phyloP scores from a whole-genome alignment of 140 eudicot species.

The Senecio squalidus region DNA sequence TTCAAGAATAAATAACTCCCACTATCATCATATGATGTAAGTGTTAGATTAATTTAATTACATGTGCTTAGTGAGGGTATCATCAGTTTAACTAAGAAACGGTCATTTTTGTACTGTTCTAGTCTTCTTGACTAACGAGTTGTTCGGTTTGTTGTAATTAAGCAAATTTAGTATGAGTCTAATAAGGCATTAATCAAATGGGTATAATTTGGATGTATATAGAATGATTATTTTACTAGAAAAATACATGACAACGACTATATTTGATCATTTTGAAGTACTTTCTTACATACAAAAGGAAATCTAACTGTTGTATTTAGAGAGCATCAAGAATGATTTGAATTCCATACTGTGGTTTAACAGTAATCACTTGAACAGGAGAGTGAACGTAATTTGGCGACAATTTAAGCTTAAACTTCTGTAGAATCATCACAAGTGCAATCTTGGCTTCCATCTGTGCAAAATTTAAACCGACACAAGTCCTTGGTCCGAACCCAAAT shows the following conservation, averaged over 20 bases:
- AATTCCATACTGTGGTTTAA: slow-evolving; percentile 47
- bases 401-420: slow-evolving; percentile 30
- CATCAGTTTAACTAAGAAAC: no score
- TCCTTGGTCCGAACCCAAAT: slow-evolving; percentile 46
- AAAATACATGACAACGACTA: neutral
- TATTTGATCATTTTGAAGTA: neutral
- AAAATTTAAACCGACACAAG: slow-evolving; percentile 43
- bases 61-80: no score
- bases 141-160: no score
- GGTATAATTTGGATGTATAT: neutral
- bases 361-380: slow-evolving; percentile 36
- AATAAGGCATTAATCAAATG: no score
- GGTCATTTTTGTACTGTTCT: no score
- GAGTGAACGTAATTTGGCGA: slow-evolving; percentile 45
- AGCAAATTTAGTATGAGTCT: neutral
- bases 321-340: slow-evolving; percentile 37
- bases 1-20: no score
- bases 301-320: no score
- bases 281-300: no score
- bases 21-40: no score
- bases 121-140: no score
- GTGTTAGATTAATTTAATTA: no score
- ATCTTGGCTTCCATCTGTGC: slow-evolving; percentile 45
- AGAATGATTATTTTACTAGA: neutral
- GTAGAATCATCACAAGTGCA: slow-evolving; percentile 43